These are phyloP conservation scores for Aspergillus fijiensis DNA, from an alignment of 2,329 filamentous ascomycete species.

Conservation along the genomic window DNA sequence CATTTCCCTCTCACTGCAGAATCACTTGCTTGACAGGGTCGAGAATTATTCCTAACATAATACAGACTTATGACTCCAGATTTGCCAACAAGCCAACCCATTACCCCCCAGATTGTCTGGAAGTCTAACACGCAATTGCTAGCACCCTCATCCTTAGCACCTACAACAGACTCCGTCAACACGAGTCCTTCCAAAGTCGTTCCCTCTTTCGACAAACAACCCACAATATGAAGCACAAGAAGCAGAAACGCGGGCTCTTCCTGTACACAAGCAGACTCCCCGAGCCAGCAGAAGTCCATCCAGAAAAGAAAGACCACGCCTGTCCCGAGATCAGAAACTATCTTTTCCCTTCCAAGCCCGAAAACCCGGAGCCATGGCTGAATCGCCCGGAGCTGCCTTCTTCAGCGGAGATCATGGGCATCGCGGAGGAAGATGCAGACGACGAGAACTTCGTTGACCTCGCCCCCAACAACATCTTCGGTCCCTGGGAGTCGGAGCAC, in stretches of 20 bases:
- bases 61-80: too few species aligned
- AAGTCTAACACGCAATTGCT: too few species aligned
- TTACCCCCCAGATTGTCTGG: too few species aligned
- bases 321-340: constrained; percentile 33
- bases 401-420: constrained; percentile 39
- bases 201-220: background rate
- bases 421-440: constrained; percentile 7
- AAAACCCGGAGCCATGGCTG: constrained; percentile 32
- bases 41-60: too few species aligned
- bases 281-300: background rate
- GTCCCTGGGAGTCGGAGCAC: constrained; percentile 60
- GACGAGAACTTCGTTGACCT: constrained; percentile 39
- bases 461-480: constrained; percentile 54
- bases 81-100: too few species aligned
- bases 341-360: constrained; percentile 20
- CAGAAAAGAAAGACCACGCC: background rate
- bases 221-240: background rate
- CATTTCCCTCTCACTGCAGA: too few species aligned
- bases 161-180: too few species aligned
- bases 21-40: too few species aligned
- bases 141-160: too few species aligned
- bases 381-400: constrained; percentile 43
- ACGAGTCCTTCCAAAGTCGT: too few species aligned
- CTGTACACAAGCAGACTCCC: background rate
- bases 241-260: background rate